These are phyloP conservation scores for Euphorbia celastroides DNA, from an alignment of 441 rosid species.

Conservation along the genomic window DNA sequence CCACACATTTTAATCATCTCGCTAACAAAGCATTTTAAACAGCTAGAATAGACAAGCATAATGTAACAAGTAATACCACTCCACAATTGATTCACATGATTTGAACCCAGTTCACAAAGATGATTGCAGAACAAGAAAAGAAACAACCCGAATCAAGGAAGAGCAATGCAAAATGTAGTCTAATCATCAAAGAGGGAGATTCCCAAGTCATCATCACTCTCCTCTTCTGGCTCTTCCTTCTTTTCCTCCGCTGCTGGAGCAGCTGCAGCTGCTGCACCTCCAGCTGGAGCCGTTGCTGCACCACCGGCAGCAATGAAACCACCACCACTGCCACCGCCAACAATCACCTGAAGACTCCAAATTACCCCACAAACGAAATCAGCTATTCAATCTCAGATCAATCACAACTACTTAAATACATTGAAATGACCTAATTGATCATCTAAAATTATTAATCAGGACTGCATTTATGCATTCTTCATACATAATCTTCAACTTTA, in stretches of 20 bases:
- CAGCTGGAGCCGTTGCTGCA: conserved; percentile 41
- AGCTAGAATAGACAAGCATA: not conserved
- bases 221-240: conserved; percentile 56
- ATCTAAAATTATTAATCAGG: not conserved
- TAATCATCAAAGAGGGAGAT: conserved; percentile 71
- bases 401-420: not conserved
- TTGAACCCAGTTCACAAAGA: not conserved
- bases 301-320: conserved; percentile 39
- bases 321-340: conserved; percentile 50
- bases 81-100: not conserved
- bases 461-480: not conserved
- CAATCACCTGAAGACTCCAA: conserved; percentile 37
- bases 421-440: not conserved
- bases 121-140: not conserved
- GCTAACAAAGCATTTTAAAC: no score
- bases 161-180: not conserved
- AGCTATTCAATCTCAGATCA: not conserved
- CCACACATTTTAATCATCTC: no score
- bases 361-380: no score
- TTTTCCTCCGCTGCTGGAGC: conserved; percentile 55
- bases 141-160: not conserved
- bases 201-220: conserved; percentile 68
- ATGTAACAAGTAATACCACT: not conserved
- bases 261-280: conserved; percentile 42
- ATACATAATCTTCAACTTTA: not conserved